Percentiles rank a stretch among this genome's conserved stretches.
These are phyloP conservation scores for Sophora flavescens DNA, from an alignment of 306 rosid genomes.

Conservation along the genomic window DNA sequence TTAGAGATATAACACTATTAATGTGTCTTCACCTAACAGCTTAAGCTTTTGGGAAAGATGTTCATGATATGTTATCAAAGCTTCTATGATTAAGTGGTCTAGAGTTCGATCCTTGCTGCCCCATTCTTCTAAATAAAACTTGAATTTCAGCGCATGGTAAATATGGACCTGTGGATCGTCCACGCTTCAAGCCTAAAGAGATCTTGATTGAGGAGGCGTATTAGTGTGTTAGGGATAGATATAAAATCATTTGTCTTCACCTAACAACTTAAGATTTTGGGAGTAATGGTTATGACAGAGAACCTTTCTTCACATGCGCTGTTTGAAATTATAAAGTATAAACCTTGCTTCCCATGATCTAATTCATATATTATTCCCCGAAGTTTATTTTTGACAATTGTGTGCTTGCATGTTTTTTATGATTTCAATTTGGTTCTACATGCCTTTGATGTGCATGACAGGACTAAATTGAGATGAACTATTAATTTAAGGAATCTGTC, in stretches of 20 bases:
- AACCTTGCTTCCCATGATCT: background rate
- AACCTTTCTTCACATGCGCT: background rate
- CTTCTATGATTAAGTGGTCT: too few species aligned
- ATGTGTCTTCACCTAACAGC: background rate
- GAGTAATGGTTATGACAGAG: background rate
- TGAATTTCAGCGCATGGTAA: too few species aligned
- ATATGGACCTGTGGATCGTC: too few species aligned
- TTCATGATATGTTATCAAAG: too few species aligned
- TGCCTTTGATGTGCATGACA: background rate
- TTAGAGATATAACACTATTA: background rate
- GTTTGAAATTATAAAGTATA: conserved; percentile 17
- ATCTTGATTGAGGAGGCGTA: too few species aligned
- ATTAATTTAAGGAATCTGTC: background rate
- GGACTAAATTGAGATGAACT: conserved; percentile 22
- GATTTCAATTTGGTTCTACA: conserved; percentile 1
- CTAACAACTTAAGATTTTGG: too few species aligned
- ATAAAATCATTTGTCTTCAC: too few species aligned
- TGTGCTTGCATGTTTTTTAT: conserved; percentile 11
- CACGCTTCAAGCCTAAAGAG: too few species aligned
- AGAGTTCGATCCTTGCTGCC: too few species aligned
- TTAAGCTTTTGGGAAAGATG: background rate
- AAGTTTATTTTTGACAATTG: background rate
- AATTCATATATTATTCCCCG: background rate
- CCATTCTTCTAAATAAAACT: too few species aligned
- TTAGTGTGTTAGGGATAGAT: too few species aligned